A percentile compares a stretch with the other conserved stretches of the same genome.
phyloP scores from a whole-genome alignment of 139 green algal species.

The Closterium sp. region DNA sequence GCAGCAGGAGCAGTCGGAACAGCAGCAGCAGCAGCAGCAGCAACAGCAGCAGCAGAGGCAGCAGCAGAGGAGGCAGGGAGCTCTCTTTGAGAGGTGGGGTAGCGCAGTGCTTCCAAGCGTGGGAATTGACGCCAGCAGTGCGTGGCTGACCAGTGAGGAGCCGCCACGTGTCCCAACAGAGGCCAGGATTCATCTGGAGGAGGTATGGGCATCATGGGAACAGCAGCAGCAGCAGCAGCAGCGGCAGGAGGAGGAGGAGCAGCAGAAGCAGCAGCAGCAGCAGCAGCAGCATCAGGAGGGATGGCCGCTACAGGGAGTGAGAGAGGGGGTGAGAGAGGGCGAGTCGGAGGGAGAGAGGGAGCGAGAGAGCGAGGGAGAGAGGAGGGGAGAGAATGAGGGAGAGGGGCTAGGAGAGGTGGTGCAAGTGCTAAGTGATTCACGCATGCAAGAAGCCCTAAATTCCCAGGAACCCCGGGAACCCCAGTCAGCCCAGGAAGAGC shows the following conservation, averaged over 20 bases:
- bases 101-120: background rate
- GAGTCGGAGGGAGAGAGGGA: background rate
- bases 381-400: background rate
- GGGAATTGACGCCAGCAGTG: background rate
- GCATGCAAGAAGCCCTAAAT: too few relatives aligned
- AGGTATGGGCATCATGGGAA: background rate
- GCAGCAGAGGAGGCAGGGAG: background rate
- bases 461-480: too few relatives aligned
- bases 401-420: background rate
- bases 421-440: too few relatives aligned
- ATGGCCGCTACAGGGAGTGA: background rate
- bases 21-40: too few relatives aligned
- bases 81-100: background rate
- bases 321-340: background rate
- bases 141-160: background rate
- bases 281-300: background rate
- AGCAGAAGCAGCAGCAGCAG: too few relatives aligned
- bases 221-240: background rate
- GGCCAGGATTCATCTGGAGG: background rate
- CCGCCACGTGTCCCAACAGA: background rate
- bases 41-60: too few relatives aligned
- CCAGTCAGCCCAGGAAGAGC: too few relatives aligned
- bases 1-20: too few relatives aligned
- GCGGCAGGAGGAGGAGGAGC: too few relatives aligned
- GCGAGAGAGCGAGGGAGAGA: background rate